Evolutionary conservation across 2,329 filamentous ascomycete species (phyloP).

Genomic region (Pseudopyrenochaeta lycopersici): DNA sequence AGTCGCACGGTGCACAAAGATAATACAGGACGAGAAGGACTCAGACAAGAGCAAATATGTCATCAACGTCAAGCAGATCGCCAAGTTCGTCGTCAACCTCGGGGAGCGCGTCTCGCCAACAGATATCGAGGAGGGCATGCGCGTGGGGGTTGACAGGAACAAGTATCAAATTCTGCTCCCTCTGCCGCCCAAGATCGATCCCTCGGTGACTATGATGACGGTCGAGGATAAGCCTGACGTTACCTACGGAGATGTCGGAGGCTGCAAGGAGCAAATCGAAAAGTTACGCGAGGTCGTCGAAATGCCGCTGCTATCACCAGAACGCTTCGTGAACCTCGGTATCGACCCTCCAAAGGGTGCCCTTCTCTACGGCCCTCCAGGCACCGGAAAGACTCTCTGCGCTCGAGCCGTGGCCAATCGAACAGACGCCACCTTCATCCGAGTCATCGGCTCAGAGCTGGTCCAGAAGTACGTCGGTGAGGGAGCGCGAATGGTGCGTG

Average conservation of each 20-base stretch:
- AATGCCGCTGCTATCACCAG: constrained; percentile 95
- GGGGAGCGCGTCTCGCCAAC: constrained; percentile 96
- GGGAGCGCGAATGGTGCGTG: constrained; percentile 96
- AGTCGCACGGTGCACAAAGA: constrained; percentile 98
- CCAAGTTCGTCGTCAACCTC: constrained; percentile 98
- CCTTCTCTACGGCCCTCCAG: constrained; percentile 93
- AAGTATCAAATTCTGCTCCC: constrained; percentile 99
- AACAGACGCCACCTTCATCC: constrained; percentile 98
- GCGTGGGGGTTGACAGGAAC: constrained; percentile 96
- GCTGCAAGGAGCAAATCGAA: constrained; percentile 99
- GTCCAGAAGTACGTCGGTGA: constrained; percentile 99
- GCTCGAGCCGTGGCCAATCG: constrained; percentile 96
- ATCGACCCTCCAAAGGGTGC: constrained; percentile 99
- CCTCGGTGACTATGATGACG: constrained; percentile 99
- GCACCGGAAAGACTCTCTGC: constrained; percentile 99
- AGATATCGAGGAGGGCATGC: constrained; percentile 99
- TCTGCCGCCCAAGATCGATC: constrained; percentile 96
- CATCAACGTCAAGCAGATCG: constrained; percentile 99
- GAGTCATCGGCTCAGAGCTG: constrained; percentile 96
- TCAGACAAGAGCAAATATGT: constrained; percentile 99
- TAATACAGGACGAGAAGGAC: constrained; percentile 96
- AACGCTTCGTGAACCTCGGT: constrained; percentile 97
- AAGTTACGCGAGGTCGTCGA: constrained; percentile 98
- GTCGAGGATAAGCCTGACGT: constrained; percentile 99
- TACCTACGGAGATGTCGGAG: constrained; percentile 97